A percentile compares a stretch with the other conserved stretches of the same genome.
Conservation (phyloP, 2,329 filamentous ascomycete genomes). For the Xylaria sp. region DNA sequence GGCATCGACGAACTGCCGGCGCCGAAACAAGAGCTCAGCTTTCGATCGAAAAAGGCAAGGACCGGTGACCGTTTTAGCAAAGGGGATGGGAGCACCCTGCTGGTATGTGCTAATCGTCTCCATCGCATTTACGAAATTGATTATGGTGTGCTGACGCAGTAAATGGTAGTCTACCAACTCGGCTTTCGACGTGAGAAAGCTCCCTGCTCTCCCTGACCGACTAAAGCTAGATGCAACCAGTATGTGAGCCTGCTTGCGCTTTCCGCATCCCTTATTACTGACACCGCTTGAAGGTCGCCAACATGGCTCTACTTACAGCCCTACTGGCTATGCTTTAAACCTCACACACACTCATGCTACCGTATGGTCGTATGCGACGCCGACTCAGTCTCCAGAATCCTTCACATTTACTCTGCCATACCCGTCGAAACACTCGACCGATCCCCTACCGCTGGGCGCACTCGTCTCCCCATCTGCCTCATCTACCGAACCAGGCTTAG, state of each 20-base stretch:
- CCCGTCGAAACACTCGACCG: constrained; percentile 64
- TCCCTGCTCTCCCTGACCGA: constrained; percentile 79
- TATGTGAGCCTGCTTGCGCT: constrained; percentile 46
- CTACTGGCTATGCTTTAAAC: constrained; percentile 74
- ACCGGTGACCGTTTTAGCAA: constrained; percentile 65
- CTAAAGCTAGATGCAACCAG: constrained; percentile 68
- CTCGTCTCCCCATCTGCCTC: constrained; percentile 79
- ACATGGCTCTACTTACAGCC: constrained; percentile 67
- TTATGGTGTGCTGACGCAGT: constrained; percentile 21
- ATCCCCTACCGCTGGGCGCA: constrained; percentile 79
- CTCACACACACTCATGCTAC: constrained; percentile 82
- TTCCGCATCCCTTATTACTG: constrained; percentile 21
- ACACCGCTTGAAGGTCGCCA: constrained; percentile 55
- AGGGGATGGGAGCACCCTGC: constrained; percentile 66
- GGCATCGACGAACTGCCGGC: constrained; percentile 46
- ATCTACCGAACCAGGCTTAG: constrained; percentile 79
- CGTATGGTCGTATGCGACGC: constrained; percentile 85
- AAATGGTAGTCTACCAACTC: constrained; percentile 72
- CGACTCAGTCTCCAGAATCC: constrained; percentile 70
- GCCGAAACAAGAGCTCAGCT: constrained; percentile 57
- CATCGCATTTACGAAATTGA: not conserved
- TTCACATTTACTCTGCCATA: constrained; percentile 81
- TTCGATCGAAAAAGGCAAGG: constrained; percentile 65
- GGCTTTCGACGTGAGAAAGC: constrained; percentile 82
- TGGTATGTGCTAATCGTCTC: constrained; percentile 54